Conservation (phyloP, 2,329 filamentous ascomycete species). For the Penicillium sp. region DNA sequence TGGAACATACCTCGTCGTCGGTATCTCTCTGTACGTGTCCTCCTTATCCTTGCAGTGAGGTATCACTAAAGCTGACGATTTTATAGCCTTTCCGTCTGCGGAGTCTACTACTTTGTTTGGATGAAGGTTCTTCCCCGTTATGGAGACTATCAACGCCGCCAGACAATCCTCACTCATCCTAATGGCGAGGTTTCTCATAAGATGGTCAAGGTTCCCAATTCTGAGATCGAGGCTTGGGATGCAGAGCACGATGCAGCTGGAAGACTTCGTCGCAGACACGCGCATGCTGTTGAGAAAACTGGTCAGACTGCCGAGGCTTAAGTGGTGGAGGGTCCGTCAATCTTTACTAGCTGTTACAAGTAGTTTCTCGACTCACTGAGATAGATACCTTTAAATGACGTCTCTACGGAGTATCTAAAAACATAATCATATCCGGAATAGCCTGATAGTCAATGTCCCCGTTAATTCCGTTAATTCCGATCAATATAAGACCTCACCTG, state of each 20-base stretch:
- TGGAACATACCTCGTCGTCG: slow-evolving; percentile 69
- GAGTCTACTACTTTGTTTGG: slow-evolving; percentile 64
- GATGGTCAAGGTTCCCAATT: slow-evolving; percentile 60
- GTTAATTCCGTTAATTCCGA: slow-evolving; percentile 13
- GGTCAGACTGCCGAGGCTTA: slow-evolving; percentile 1
- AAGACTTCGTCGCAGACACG: slow-evolving; percentile 20
- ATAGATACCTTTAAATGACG: not conserved
- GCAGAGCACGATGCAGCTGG: slow-evolving; percentile 58
- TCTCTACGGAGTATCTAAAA: not conserved
- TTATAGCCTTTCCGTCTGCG: slow-evolving; percentile 57
- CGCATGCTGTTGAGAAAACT: not conserved
- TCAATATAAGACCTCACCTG: not conserved
- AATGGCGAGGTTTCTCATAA: slow-evolving; percentile 54
- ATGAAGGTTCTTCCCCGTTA: slow-evolving; percentile 60
- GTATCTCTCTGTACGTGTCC: slow-evolving; percentile 64
- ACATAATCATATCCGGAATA: not conserved
- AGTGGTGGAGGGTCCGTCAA: not conserved
- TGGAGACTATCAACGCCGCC: slow-evolving; percentile 60
- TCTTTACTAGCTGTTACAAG: not conserved
- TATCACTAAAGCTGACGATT: not conserved
- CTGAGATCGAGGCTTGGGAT: slow-evolving; percentile 62
- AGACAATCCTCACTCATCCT: slow-evolving; percentile 59
- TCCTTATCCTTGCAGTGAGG: not conserved
- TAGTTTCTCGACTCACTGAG: not conserved
- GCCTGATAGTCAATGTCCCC: not conserved